Conservation (phyloP, 225 moss, liverwort and hornwort species). For the Neckera pumila region DNA sequence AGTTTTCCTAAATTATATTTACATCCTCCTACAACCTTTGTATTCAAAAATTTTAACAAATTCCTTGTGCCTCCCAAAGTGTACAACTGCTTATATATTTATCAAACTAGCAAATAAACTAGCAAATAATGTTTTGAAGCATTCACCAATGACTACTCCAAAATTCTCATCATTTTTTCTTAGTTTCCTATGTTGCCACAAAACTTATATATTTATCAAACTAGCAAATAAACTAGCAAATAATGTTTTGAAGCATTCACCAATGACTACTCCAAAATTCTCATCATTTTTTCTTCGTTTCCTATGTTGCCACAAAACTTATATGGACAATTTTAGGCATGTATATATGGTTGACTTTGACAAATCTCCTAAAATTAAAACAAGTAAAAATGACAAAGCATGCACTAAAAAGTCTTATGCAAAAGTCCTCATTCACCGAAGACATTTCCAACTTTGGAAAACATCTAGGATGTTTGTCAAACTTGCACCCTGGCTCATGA, state of each 20-base stretch:
- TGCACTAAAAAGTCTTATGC: no score
- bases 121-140: no score
- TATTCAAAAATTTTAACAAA: neutral
- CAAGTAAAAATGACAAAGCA: neutral
- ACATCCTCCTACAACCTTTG: neutral
- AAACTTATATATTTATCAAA: no score
- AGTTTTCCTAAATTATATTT: neutral
- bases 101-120: no score
- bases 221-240: no score
- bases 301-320: neutral
- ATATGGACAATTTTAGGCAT: neutral
- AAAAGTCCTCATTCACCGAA: no score
- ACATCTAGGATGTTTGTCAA: no score
- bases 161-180: neutral
- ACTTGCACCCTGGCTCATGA: no score
- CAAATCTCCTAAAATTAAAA: neutral
- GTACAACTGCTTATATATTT: neutral
- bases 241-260: neutral
- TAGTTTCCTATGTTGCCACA: neutral
- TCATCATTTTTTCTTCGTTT: neutral
- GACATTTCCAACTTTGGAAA: no score
- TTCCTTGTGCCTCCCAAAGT: rapidly evolving
- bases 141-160: no score
- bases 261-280: neutral
- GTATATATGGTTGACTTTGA: neutral